Evolutionary conservation across 768 basidiomycete species (phyloP).

Genomic region (Macrocybe gigantea): DNA sequence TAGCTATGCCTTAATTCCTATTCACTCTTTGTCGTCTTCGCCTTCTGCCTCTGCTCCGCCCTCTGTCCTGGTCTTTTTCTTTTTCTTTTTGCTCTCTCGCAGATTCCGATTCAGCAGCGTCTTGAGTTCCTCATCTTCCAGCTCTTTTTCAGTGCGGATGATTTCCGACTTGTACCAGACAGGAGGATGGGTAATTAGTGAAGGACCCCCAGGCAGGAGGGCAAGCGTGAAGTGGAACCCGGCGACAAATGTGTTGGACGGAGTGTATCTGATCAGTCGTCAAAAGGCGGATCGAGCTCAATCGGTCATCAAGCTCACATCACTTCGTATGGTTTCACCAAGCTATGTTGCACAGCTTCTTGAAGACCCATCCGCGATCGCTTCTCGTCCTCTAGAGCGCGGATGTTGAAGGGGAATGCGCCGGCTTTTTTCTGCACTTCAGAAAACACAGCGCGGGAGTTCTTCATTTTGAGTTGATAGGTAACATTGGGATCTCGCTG

Average conservation of each 20-base stretch:
- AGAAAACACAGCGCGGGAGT: constrained; percentile 91
- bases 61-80: constrained; percentile 64
- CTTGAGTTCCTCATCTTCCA: constrained; percentile 86
- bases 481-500: constrained; percentile 82
- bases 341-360: constrained; percentile 91
- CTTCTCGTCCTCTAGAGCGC: constrained; percentile 93
- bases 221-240: constrained; percentile 98
- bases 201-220: constrained; percentile 82
- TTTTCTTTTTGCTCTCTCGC: constrained; percentile 87
- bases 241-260: constrained; percentile 79
- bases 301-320: constrained; percentile 46
- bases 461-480: constrained; percentile 98
- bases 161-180: constrained; percentile 92
- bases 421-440: constrained; percentile 99
- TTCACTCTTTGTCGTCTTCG: constrained; percentile 37
- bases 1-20: not conserved
- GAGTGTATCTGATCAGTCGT: constrained; percentile 58
- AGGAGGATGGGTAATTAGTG: constrained; percentile 82
- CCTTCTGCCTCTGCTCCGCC: constrained; percentile 35
- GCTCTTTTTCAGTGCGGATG: constrained; percentile 82
- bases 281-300: constrained; percentile 2
- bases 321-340: constrained; percentile 94
- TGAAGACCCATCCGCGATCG: constrained; percentile 90
- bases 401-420: constrained; percentile 96
- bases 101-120: constrained; percentile 70